Evolutionary conservation across 2,329 filamentous ascomycete genomes (phyloP).

Genomic region (Botrytis sinoallii): DNA sequence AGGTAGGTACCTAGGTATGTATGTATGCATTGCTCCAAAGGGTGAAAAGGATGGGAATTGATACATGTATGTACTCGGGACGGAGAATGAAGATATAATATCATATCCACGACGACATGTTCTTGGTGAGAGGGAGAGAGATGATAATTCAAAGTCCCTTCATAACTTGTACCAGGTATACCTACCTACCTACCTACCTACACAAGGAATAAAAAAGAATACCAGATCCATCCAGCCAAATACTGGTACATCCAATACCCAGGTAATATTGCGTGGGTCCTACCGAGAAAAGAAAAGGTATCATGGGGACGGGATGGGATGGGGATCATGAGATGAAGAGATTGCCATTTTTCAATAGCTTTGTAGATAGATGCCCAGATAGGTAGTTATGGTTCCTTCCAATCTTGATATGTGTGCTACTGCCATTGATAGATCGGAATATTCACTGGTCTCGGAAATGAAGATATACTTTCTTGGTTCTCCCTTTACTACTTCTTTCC

Average conservation of each 20-base stretch:
- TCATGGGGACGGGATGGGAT: background rate
- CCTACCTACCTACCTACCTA: too few relatives aligned
- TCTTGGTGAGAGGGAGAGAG: background rate
- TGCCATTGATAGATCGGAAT: background rate
- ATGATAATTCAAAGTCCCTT: background rate
- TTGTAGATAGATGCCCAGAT: background rate
- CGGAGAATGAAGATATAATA: conserved; percentile 1
- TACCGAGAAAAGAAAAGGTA: background rate
- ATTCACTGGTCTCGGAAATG: conserved; percentile 5
- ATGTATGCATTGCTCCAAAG: too few relatives aligned
- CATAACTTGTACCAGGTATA: too few relatives aligned
- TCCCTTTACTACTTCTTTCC: too few relatives aligned
- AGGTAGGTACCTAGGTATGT: too few relatives aligned
- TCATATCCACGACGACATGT: background rate
- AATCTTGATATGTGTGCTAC: background rate
- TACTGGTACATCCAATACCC: background rate
- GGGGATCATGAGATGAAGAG: background rate
- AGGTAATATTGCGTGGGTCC: background rate
- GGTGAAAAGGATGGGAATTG: too few relatives aligned
- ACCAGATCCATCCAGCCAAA: background rate
- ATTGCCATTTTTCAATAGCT: background rate
- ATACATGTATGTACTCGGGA: too few relatives aligned
- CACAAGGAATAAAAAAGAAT: background rate
- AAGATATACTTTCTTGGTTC: background rate
- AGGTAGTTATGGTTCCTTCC: background rate